phyloP scores from a whole-genome alignment of 2,329 filamentous ascomycete species.

The Apiospora marii region DNA sequence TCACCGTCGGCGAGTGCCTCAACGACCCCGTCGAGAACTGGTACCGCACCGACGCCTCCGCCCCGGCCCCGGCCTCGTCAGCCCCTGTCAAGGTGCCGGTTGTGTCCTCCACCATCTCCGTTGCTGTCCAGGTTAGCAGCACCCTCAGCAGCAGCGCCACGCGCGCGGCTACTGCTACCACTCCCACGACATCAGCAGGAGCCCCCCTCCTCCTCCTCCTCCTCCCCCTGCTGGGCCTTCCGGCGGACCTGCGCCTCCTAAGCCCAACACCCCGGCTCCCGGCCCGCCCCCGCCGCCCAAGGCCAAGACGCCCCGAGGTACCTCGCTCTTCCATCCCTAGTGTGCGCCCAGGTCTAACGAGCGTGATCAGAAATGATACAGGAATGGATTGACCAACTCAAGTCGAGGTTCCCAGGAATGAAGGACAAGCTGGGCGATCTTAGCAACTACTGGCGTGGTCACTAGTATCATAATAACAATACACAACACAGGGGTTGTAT shows the following conservation, averaged over 20 bases:
- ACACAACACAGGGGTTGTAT: not conserved
- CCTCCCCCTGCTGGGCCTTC: not conserved
- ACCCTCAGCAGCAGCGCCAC: constrained; percentile 16
- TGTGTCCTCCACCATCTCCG: not conserved
- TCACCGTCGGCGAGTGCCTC: constrained; percentile 56
- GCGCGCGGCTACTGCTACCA: not conserved
- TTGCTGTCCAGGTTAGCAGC: not conserved
- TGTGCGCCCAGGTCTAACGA: not conserved
- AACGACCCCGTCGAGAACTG: constrained; percentile 51
- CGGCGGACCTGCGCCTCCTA: not conserved
- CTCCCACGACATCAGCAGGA: not conserved
- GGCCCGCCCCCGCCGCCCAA: not conserved
- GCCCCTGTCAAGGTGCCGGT: not conserved
- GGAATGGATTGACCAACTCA: constrained; percentile 7
- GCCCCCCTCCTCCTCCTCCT: not conserved
- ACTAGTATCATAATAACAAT: not conserved
- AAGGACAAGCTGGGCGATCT: not conserved
- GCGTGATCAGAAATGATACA: not conserved
- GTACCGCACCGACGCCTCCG: constrained; percentile 43
- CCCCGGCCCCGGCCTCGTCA: not conserved
- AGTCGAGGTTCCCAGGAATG: not conserved
- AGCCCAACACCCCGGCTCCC: not conserved
- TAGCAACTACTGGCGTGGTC: not conserved
- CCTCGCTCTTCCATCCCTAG: not conserved
- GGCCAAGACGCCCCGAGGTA: constrained; percentile 8